Percentiles rank a stretch among this genome's conserved stretches.
Evolutionary conservation across 1,284 basidiomycete species (phyloP).

Genomic region (Stygiomarasmius scandens): DNA sequence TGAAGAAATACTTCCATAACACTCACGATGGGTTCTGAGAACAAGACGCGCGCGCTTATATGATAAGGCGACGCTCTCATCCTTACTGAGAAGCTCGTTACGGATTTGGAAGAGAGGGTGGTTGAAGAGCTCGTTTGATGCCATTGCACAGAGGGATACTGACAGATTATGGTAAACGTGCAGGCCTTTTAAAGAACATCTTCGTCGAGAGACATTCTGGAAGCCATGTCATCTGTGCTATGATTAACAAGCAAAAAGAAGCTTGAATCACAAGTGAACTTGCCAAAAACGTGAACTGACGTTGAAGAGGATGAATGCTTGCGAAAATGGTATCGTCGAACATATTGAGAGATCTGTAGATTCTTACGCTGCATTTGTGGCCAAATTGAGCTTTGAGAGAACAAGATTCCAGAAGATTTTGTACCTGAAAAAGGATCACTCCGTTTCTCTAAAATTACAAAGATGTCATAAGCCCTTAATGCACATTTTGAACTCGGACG

Average conservation of each 20-base stretch:
- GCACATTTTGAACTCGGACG: slow-evolving; percentile 1
- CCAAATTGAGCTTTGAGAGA: not conserved
- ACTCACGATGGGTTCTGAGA: slow-evolving; percentile 49
- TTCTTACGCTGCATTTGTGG: not conserved
- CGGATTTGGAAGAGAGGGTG: slow-evolving; percentile 48
- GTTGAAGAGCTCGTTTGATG: slow-evolving; percentile 35
- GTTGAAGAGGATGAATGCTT: not conserved
- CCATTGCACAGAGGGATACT: slow-evolving; percentile 29
- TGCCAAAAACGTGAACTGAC: not conserved
- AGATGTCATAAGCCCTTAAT: slow-evolving; percentile 4
- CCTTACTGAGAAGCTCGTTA: slow-evolving; percentile 43
- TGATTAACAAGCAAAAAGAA: not conserved
- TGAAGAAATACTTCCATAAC: not conserved
- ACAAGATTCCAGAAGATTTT: slow-evolving; percentile 6
- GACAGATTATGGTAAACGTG: not conserved
- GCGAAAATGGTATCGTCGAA: not conserved
- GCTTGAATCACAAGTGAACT: not conserved
- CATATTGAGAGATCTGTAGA: slow-evolving; percentile 6
- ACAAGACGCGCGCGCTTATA: slow-evolving; percentile 50
- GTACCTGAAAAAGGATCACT: not conserved
- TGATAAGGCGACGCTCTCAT: slow-evolving; percentile 49
- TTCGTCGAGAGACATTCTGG: not conserved
- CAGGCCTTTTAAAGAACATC: slow-evolving; percentile 1
- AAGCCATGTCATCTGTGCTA: not conserved
- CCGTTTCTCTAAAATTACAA: not conserved